Base-by-base conservation (phyloP, 345 rosid genomes). In the Punica granatum region DNA sequence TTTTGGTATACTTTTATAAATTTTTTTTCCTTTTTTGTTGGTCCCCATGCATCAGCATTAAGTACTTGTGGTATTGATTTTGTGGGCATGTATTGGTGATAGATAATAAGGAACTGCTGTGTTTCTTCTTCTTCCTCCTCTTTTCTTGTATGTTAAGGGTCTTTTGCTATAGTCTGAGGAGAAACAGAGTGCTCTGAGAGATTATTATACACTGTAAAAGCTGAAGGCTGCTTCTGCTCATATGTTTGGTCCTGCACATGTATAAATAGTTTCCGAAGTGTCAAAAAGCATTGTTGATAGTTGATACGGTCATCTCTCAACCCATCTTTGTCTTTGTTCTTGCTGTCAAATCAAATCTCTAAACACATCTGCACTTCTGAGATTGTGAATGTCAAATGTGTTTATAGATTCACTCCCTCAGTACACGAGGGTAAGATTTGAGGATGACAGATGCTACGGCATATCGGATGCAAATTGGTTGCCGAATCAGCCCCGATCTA, bases 1-100 rank as follows among this genome's bases (percentile, higher is more conserved):
- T 80, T 73, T 71, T 73, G 83, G 75, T 78, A 76, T 77, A 76
- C 75, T 70, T 81, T 49, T 73, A 73, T 72, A 64, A 68, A 49
- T 67, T 80, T 75, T 77, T 46, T 76, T 58, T 61, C 82, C 72
- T 62, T 76, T 68, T 70, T 64, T 81, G 70, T 58, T 76, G 67
- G 70, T 77, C 79, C 82, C 67, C 80, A 80, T 85, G 87, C 83
- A 82, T 76, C 82, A 86, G 89, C 76, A 41, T 63, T n/a, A 41
- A 63, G 44, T 18, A 32, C 66, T 37, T 63, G 46, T 36, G 66
- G 26, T 63, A 26, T 63, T 37, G 31, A 34, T 36, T 36, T 35
- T 21, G 16, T 63, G 43, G 85, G 73, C 76, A 72, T 84, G 88
- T 81, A 72, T 81, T 77, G 67, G 88, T 81, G 86, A 75, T 75